Base-by-base conservation (phyloP, 768 basidiomycete species). In the Tulasnella sp. region DNA sequence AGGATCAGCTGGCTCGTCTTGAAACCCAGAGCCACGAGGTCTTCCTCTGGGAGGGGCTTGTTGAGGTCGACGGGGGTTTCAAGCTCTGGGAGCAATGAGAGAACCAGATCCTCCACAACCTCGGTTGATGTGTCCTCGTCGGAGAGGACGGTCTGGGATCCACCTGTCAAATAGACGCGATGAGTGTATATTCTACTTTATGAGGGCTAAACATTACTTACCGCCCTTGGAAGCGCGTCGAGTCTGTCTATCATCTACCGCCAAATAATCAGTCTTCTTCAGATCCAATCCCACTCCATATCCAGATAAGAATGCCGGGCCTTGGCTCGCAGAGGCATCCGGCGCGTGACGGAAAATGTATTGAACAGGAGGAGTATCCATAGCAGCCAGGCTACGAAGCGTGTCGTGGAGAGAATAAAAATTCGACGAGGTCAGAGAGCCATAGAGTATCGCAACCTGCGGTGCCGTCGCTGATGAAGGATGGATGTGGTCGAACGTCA, bases 221-320 rank as follows among this genome's bases (percentile, higher is more conserved):
- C 31, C 42, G 25, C 25, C 24, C 41, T 31, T 56, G 54, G 38
- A 12, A 22, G 34, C 11, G 4, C 57, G 45, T 17, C 63, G 65
- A 63, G 73, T 66, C 52, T 78, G 70, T 46, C 96, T 75, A 69
- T 99, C 96, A 67, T 99, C 96, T 7, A 97, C 73, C 3, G 85
- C 92, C 11, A 97, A 78, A 68, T 98, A 99, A 66, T 99, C 96
- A 77, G 82, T 96, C 73, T 93, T 96, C 76, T 99, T 99, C 65
- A 99, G 71, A 64, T 94, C 91, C 54, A 99, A 73, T 21, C 86
- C 78, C 5, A 93, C 93, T 2, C 96, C 96, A 65, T 91, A 99
- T 3, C 94, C 94, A 2, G 86, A 82, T 7, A 99, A 73, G 66
- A 78, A 76, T 60, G 71, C 78, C 3, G 71, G 67, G 21, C 69